Evolutionary conservation across 129 eudicot species (phyloP).

Genomic region (carrot (Daucus carota)): DNA sequence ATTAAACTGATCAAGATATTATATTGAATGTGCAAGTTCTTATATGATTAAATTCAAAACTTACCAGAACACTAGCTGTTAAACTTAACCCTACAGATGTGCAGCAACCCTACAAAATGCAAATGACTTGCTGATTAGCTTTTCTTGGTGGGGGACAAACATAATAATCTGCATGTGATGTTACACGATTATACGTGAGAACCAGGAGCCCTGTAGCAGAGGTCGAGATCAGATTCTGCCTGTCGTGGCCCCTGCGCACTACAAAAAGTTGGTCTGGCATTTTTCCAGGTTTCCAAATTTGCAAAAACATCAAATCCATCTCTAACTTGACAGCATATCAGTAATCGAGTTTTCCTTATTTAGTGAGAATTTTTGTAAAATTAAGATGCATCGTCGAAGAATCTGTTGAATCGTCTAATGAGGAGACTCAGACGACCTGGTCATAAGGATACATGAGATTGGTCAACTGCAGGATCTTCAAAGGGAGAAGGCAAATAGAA

Average conservation of each 20-base stretch:
- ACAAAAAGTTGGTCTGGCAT: neutral
- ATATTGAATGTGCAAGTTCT: too few relatives aligned
- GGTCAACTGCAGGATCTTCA: neutral
- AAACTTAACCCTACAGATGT: neutral
- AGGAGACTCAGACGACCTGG: neutral
- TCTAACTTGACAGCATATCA: neutral
- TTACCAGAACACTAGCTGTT: too few relatives aligned
- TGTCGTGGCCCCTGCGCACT: conserved; percentile 1
- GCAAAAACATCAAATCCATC: neutral
- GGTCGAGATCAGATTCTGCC: neutral
- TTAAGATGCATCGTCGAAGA: neutral
- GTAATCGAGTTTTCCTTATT: neutral
- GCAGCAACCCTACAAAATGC: neutral
- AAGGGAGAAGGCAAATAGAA: neutral
- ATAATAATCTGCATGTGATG: conserved; percentile 4
- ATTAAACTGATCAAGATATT: neutral
- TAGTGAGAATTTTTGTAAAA: neutral
- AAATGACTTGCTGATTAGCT: neutral
- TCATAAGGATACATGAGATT: neutral
- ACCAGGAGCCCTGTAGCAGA: neutral
- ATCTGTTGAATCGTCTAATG: neutral
- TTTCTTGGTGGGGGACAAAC: neutral
- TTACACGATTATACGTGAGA: neutral
- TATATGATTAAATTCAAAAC: too few relatives aligned
- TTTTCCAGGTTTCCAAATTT: neutral